These are phyloP conservation scores for Tanacetum coccineum DNA, from an alignment of 129 eudicot species.

Conservation along the genomic window DNA sequence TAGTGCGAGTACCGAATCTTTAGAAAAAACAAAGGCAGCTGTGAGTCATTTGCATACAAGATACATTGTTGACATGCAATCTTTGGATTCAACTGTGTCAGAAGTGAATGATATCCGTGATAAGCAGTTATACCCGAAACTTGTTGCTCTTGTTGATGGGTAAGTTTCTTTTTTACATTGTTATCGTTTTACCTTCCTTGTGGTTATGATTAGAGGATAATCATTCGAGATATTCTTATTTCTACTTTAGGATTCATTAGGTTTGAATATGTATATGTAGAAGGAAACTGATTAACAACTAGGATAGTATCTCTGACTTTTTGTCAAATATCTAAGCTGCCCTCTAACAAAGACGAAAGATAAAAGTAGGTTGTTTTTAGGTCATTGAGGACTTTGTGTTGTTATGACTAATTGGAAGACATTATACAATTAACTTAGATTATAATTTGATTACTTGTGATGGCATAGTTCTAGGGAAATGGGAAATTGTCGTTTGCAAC, in stretches of 20 bases:
- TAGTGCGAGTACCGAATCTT: constrained; percentile 62
- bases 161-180: constrained; percentile 26
- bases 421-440: too few species aligned
- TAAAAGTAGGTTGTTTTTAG: not conserved
- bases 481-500: not conserved
- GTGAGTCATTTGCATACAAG: constrained; percentile 97
- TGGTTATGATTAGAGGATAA: not conserved
- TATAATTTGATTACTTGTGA: too few species aligned
- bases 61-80: constrained; percentile 96
- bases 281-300: not conserved
- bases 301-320: too few species aligned
- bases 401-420: too few species aligned
- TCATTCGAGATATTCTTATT: not conserved
- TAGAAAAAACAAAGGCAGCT: constrained; percentile 94
- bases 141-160: constrained; percentile 80
- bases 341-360: not conserved
- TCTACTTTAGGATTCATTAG: not conserved
- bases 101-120: constrained; percentile 97
- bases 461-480: too few species aligned
- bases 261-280: not conserved
- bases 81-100: constrained; percentile 88
- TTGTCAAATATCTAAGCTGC: not conserved
- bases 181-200: not conserved
- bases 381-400: not conserved
- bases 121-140: constrained; percentile 82